Evolutionary conservation across 305 asterid genomes (phyloP).

Genomic region (Solanum chacoense): DNA sequence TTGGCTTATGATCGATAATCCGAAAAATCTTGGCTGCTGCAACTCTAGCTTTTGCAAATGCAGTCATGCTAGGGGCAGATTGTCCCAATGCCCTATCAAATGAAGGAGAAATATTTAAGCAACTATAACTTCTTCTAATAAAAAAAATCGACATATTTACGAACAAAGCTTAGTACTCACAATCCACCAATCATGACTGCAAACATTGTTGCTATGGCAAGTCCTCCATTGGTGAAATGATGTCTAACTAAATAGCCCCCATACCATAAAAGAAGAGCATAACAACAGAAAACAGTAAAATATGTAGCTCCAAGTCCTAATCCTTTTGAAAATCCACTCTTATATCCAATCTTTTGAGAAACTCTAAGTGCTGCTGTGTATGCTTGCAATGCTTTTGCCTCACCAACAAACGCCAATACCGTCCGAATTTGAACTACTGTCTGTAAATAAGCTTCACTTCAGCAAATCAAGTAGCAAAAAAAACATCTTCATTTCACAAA

Average conservation of each 20-base stretch:
- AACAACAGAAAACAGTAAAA: slow-evolving; percentile 85
- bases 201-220: slow-evolving; percentile 94
- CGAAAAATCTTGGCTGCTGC: slow-evolving; percentile 89
- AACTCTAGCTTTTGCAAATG: slow-evolving; percentile 89
- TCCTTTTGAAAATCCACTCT: slow-evolving; percentile 82
- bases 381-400: slow-evolving; percentile 71
- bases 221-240: slow-evolving; percentile 89
- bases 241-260: slow-evolving; percentile 94
- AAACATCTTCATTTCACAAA: neutral
- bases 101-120: neutral
- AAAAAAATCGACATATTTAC: neutral
- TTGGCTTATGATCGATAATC: slow-evolving; percentile 75
- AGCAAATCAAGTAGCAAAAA: slow-evolving; percentile 1
- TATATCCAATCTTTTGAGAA: slow-evolving; percentile 78
- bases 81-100: slow-evolving; percentile 75
- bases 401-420: slow-evolving; percentile 81
- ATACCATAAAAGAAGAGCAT: slow-evolving; percentile 92
- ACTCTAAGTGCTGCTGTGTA: slow-evolving; percentile 68
- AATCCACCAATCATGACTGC: slow-evolving; percentile 99
- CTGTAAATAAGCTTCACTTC: slow-evolving; percentile 30
- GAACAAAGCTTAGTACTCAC: slow-evolving; percentile 34
- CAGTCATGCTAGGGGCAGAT: slow-evolving; percentile 91
- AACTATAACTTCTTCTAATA: neutral
- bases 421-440: slow-evolving; percentile 89
- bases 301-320: slow-evolving; percentile 87